Conservation (phyloP, 306 rosid genomes). For the Hippophae tibetana region DNA sequence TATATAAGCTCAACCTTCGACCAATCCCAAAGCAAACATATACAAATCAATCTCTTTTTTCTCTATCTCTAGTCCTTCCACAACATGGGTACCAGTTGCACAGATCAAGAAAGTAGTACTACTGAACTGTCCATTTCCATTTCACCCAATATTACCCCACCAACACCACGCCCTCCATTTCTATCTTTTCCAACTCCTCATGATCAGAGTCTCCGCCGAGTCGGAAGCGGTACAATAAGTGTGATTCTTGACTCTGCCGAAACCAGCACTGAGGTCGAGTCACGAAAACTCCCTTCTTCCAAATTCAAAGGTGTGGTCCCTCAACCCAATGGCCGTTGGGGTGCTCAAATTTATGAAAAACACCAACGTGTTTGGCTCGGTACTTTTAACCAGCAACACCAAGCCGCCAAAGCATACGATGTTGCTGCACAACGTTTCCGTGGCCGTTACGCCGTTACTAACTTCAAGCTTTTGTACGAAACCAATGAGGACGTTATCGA, state of each 20-base stretch:
- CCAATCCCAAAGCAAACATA: neutral
- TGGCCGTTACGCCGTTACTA: slow-evolving; percentile 85
- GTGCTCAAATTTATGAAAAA: slow-evolving; percentile 98
- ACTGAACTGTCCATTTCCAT: too few relatives aligned
- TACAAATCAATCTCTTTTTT: too few relatives aligned
- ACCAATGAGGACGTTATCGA: slow-evolving; percentile 34
- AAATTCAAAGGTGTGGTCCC: slow-evolving; percentile 94
- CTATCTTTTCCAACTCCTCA: slow-evolving; percentile 1
- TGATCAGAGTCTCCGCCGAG: slow-evolving; percentile 38
- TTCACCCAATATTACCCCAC: too few relatives aligned
- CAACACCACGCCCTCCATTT: slow-evolving; percentile 25
- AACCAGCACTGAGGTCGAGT: slow-evolving; percentile 52
- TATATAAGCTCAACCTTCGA: too few relatives aligned
- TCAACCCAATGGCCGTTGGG: slow-evolving; percentile 98
- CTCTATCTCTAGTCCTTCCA: too few relatives aligned
- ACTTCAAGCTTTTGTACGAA: slow-evolving; percentile 44
- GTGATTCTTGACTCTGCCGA: slow-evolving; percentile 33
- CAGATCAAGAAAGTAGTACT: slow-evolving; percentile 35
- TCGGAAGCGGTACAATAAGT: slow-evolving; percentile 65
- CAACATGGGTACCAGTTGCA: slow-evolving; percentile 64
- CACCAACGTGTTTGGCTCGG: slow-evolving; percentile 98
- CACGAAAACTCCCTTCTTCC: slow-evolving; percentile 75
- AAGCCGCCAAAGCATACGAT: slow-evolving; percentile 86
- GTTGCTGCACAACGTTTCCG: slow-evolving; percentile 84
- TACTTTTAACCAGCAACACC: slow-evolving; percentile 82